phyloP scores from a whole-genome alignment of 257 asterid genomes.

The Solanum stenotomum region DNA sequence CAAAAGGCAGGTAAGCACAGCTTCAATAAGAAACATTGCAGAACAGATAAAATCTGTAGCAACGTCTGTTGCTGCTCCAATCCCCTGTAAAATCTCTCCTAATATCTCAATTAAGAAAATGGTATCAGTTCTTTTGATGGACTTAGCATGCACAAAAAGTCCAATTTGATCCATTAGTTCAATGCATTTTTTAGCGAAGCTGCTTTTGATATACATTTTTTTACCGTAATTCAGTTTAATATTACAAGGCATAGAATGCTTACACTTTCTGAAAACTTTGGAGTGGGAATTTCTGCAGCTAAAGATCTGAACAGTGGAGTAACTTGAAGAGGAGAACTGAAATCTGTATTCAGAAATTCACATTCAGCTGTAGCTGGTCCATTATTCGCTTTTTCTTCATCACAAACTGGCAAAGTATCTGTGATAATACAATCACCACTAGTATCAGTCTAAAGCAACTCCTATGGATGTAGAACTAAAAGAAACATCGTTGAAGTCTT shows the following conservation, averaged over 20 bases:
- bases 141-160: background rate
- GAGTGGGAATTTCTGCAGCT: constrained; percentile 95
- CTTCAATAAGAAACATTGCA: background rate
- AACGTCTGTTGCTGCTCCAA: background rate
- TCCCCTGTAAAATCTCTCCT: background rate
- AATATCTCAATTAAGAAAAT: background rate
- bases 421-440: constrained; percentile 11
- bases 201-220: background rate
- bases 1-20: background rate
- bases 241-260: constrained; percentile 22
- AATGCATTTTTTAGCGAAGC: background rate
- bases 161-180: background rate
- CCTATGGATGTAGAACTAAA: background rate
- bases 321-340: constrained; percentile 73
- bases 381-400: constrained; percentile 16
- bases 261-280: constrained; percentile 96
- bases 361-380: constrained; percentile 19
- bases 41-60: background rate
- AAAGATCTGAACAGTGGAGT: constrained; percentile 86
- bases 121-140: background rate
- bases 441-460: background rate
- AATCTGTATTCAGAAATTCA: constrained; percentile 41
- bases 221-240: background rate
- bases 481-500: background rate
- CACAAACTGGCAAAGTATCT: constrained; percentile 25